Evolutionary conservation across 2,329 filamentous ascomycete species (phyloP).

Genomic region (Ophiostoma ulmi): DNA sequence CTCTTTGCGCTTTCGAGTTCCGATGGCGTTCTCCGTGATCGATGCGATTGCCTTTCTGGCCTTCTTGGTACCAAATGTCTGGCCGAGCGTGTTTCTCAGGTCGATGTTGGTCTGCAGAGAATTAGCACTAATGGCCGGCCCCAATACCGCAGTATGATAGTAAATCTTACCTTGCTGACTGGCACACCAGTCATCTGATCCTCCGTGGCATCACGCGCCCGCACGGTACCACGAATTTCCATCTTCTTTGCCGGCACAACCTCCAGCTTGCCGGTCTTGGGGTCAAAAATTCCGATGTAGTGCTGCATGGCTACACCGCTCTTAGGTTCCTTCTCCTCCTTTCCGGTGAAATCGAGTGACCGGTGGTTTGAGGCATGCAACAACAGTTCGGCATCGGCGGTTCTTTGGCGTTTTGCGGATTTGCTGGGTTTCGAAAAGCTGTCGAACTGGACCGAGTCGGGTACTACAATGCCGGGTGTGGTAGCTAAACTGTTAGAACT

Average conservation of each 20-base stretch:
- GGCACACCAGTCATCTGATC: constrained; percentile 41
- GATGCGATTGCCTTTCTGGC: constrained; percentile 71
- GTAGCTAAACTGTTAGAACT: constrained; percentile 35
- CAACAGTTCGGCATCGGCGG: constrained; percentile 44
- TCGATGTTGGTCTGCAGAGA: constrained; percentile 50
- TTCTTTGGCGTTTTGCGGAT: constrained; percentile 31
- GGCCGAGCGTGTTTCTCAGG: constrained; percentile 63
- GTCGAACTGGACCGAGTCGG: constrained; percentile 41
- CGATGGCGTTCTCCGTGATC: constrained; percentile 65
- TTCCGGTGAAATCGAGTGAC: constrained; percentile 55
- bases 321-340: constrained; percentile 45
- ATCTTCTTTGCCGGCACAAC: constrained; percentile 62
- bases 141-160: background rate
- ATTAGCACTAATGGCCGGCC: background rate
- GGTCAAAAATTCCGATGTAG: constrained; percentile 61
- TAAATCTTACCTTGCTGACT: constrained; percentile 36
- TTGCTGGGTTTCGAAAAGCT: constrained; percentile 42
- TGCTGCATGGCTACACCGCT: constrained; percentile 50
- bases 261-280: constrained; percentile 53
- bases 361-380: constrained; percentile 54
- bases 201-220: constrained; percentile 49
- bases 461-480: constrained; percentile 38
- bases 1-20: constrained; percentile 36
- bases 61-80: constrained; percentile 81
- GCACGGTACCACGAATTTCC: constrained; percentile 53